Evolutionary conservation across 2,329 filamentous ascomycete species (phyloP), one percentile per base, ranked within the genome.

Genomic region (Exophiala dermatitidis): DNA sequence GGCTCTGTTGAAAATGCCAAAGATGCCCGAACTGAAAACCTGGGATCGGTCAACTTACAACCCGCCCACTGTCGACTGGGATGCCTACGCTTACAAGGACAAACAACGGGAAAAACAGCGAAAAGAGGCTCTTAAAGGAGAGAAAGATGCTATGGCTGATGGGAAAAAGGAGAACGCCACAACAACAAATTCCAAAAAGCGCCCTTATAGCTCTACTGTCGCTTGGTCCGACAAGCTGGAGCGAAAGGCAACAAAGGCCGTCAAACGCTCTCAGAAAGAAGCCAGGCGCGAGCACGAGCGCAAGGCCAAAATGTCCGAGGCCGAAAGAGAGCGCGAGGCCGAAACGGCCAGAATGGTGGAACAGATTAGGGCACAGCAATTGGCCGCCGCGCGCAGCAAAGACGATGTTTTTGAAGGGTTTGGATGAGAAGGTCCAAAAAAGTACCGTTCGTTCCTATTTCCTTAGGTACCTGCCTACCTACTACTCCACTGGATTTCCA

Each of bases 21-120:
- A 86, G 66, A 98, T 98, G 93, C 91, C 93, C 0, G 93, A 98
- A 69, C 73, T 88, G 49, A 85, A 84, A 63, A 79, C 76, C 0
- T 91, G 86, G 75, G 78, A 82, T 8, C 85, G 85, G 3, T 85
- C 88, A 66, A 77, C 78, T 58, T 78, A 73, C 26, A 72, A 86
- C 0, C 81, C 81, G 1, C 69, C 84, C 1, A 77, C 78, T 1
- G 72, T 89, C 7, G 81, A 89, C 66, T 84, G 86, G 77, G 77
- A 84, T 41, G 74, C 69, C 1, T 89, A 82, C 63, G 73, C 79
- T 0, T 91, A 89, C 71, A 83, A 82, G 64, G 86, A 91, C 62
- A 86, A 84, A 66, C 72, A 76, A 19, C 78, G 84, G 31, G 88
- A 91, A 66, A 81, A 81, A 64, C 78, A 79, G 37, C 77, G 87